These are phyloP conservation scores for Sporobolomyces roseus DNA, from an alignment of 768 basidiomycete genomes.

Conservation along the genomic window DNA sequence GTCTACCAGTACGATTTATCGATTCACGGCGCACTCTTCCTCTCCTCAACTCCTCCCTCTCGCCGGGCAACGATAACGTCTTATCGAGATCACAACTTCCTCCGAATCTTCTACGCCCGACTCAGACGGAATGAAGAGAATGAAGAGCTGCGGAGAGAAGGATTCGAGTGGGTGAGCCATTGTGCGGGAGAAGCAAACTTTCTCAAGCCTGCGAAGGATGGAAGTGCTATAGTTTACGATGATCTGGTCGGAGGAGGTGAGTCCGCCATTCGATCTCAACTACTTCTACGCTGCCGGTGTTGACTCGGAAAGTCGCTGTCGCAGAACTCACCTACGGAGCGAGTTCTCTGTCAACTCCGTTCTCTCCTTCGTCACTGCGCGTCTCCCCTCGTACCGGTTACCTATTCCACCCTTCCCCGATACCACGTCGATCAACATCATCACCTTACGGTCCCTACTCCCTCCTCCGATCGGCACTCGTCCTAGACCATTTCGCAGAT, in stretches of 20 bases:
- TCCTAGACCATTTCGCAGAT: slow-evolving; percentile 23
- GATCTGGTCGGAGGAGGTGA: slow-evolving; percentile 20
- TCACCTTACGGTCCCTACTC: slow-evolving; percentile 36
- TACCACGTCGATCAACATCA: neutral
- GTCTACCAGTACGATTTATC: slow-evolving; percentile 49
- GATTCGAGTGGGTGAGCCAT: slow-evolving; percentile 35
- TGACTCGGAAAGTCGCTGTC: too few relatives aligned
- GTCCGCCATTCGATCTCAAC: neutral
- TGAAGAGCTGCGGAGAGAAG: neutral
- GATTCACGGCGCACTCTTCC: slow-evolving; percentile 39
- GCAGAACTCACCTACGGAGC: slow-evolving; percentile 32
- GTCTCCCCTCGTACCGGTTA: slow-evolving; percentile 28
- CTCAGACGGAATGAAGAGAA: slow-evolving; percentile 19
- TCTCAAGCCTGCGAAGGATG: slow-evolving; percentile 22
- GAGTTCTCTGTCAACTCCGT: slow-evolving; percentile 17
- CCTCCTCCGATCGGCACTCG: slow-evolving; percentile 35
- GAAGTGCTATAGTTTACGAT: slow-evolving; percentile 37
- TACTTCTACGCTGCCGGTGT: too few relatives aligned
- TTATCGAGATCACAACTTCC: slow-evolving; percentile 41
- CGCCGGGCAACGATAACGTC: slow-evolving; percentile 31
- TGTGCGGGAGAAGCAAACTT: slow-evolving; percentile 38
- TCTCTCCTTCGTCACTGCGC: slow-evolving; percentile 22
- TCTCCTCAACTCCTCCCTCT: slow-evolving; percentile 17
- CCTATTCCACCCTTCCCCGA: slow-evolving; percentile 39
- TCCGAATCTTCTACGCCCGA: slow-evolving; percentile 35